Conservation (phyloP, 768 basidiomycete species). For the Leucocoprinus leucothites region DNA sequence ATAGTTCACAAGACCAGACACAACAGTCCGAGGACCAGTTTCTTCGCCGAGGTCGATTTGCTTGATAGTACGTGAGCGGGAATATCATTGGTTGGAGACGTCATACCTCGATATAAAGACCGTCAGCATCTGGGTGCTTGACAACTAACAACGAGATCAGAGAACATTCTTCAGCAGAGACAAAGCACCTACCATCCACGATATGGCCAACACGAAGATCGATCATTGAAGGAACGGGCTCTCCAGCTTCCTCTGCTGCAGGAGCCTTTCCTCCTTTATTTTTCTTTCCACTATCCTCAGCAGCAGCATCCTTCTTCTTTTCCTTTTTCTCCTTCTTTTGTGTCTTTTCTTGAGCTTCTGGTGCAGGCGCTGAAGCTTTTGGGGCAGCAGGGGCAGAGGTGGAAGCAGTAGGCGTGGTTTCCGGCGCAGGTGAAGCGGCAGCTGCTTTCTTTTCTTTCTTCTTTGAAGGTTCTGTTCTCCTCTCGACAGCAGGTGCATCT, state of each 20-base stretch:
- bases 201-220: constrained; percentile 94
- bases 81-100: background rate
- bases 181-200: constrained; percentile 65
- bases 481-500: constrained; percentile 69
- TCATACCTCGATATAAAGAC: constrained; percentile 89
- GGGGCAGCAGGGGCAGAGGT: constrained; percentile 17
- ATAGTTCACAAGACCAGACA: constrained; percentile 95
- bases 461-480: constrained; percentile 70
- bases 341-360: constrained; percentile 23
- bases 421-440: constrained; percentile 22
- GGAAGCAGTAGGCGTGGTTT: constrained; percentile 21
- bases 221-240: constrained; percentile 93
- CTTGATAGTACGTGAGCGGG: constrained; percentile 33
- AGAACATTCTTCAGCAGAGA: background rate
- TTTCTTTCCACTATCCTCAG: constrained; percentile 36
- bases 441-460: constrained; percentile 65
- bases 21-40: constrained; percentile 91
- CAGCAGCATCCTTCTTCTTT: constrained; percentile 41
- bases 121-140: constrained; percentile 96
- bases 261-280: constrained; percentile 40
- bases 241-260: constrained; percentile 64
- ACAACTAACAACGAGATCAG: constrained; percentile 53
- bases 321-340: constrained; percentile 60
- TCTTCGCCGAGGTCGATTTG: constrained; percentile 97
- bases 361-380: constrained; percentile 17